Conservation (phyloP, 148 eudicot species). For the Linanthus parryae region DNA sequence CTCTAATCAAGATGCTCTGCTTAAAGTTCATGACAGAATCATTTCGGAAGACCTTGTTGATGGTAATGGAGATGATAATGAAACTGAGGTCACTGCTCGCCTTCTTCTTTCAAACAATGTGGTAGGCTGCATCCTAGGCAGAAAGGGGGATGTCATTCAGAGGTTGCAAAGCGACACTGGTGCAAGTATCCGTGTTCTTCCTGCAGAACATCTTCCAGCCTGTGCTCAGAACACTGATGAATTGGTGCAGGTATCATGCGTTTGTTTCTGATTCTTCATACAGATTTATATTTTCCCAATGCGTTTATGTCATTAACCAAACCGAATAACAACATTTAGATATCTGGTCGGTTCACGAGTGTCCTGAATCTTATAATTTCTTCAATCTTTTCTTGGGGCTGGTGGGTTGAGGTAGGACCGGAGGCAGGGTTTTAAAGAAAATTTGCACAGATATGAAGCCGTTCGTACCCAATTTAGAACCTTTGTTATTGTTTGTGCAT, state of each 20-base stretch:
- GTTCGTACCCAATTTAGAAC: too few species aligned
- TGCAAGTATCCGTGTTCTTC: conserved; percentile 71
- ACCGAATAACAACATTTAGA: too few species aligned
- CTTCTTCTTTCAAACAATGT: conserved; percentile 65
- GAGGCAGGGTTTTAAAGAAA: too few species aligned
- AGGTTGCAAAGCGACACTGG: conserved; percentile 69
- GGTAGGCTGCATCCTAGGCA: conserved; percentile 76
- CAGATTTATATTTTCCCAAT: background rate
- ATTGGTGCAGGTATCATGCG: conserved; percentile 57
- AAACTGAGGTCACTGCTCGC: conserved; percentile 43
- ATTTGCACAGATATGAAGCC: too few species aligned
- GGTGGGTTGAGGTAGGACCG: too few species aligned
- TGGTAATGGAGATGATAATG: conserved; percentile 31
- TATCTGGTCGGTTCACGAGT: too few species aligned
- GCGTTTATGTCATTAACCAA: too few species aligned
- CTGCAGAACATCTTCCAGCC: conserved; percentile 61
- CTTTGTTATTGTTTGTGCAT: too few species aligned
- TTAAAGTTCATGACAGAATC: conserved; percentile 68
- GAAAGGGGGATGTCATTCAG: conserved; percentile 73
- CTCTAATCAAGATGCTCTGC: conserved; percentile 70
- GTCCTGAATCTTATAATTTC: too few species aligned
- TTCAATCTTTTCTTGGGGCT: too few species aligned
- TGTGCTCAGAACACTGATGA: conserved; percentile 65
- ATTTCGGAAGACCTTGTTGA: conserved; percentile 51
- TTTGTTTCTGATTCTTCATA: conserved; percentile 17